phyloP scores from a whole-genome alignment of 2,329 filamentous ascomycete genomes.

The Botrytis deweyae region DNA sequence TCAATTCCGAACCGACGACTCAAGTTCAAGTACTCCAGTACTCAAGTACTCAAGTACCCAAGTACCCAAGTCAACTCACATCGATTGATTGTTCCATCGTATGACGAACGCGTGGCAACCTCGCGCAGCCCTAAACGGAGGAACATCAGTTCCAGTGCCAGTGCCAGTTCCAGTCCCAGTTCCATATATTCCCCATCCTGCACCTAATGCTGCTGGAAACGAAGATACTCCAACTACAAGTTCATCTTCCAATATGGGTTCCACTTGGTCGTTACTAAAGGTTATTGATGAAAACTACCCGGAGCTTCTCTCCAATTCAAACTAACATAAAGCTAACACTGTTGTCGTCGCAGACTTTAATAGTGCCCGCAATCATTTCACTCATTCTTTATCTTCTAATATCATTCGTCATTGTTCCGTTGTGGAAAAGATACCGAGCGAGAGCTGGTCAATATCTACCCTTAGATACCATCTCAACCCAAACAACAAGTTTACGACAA shows the following conservation, averaged over 20 bases:
- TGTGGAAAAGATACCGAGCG: slow-evolving; percentile 67
- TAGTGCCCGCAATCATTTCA: slow-evolving; percentile 70
- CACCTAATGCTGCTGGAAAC: slow-evolving; percentile 34
- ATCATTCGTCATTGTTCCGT: slow-evolving; percentile 63
- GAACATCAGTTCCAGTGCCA: not conserved
- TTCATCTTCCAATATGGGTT: slow-evolving; percentile 31
- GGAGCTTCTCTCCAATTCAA: not conserved
- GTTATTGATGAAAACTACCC: slow-evolving; percentile 24
- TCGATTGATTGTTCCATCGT: not conserved
- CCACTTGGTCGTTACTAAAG: slow-evolving; percentile 37
- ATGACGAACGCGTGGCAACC: slow-evolving; percentile 18
- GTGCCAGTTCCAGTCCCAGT: not conserved
- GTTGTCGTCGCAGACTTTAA: slow-evolving; percentile 55
- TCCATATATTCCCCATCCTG: slow-evolving; percentile 34
- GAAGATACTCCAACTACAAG: slow-evolving; percentile 31
- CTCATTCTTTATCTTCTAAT: slow-evolving; percentile 65
- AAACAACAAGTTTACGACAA: slow-evolving; percentile 54
- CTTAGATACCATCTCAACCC: slow-evolving; percentile 60
- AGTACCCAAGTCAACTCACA: not conserved
- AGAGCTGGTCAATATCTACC: slow-evolving; percentile 75
- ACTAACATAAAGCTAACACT: slow-evolving; percentile 9
- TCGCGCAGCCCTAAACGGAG: slow-evolving; percentile 4
- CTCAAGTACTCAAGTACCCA: not conserved
- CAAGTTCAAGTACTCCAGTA: not conserved
- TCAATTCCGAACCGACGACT: not conserved